Percentiles rank a stretch among this genome's conserved stretches.
phyloP scores from a whole-genome alignment of 2,329 filamentous ascomycete genomes.

The Pyrenochaeta sp. region DNA sequence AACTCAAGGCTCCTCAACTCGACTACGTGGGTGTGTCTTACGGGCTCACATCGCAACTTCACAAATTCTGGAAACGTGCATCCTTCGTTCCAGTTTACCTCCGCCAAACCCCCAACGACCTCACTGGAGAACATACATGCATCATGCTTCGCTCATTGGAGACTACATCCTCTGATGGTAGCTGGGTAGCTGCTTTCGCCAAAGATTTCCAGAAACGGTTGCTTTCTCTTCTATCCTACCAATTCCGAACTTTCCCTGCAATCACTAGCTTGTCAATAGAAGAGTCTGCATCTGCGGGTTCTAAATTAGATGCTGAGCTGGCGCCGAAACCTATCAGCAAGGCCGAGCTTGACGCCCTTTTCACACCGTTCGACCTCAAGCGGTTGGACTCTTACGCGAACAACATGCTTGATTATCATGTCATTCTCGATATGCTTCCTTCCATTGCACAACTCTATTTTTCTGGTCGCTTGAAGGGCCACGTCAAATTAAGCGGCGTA shows the following conservation, averaged over 20 bases:
- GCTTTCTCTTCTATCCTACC: constrained; percentile 85
- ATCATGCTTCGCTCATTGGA: constrained; percentile 90
- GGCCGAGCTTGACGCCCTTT: constrained; percentile 74
- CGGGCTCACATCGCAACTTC: constrained; percentile 83
- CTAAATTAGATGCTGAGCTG: constrained; percentile 66
- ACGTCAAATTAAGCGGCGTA: constrained; percentile 77
- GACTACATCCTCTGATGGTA: constrained; percentile 64
- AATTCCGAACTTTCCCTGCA: constrained; percentile 84
- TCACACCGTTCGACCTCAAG: constrained; percentile 95
- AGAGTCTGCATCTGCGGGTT: constrained; percentile 79
- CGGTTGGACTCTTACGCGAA: constrained; percentile 94
- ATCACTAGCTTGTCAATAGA: constrained; percentile 85
- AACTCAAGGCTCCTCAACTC: constrained; percentile 78
- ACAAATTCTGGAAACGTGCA: constrained; percentile 96
- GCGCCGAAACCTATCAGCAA: constrained; percentile 70
- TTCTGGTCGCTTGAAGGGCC: constrained; percentile 71
- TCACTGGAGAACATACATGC: constrained; percentile 96
- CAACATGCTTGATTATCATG: constrained; percentile 97
- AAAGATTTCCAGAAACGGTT: constrained; percentile 96
- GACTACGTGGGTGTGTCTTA: constrained; percentile 98
- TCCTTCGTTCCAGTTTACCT: constrained; percentile 90
- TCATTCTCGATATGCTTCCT: constrained; percentile 92
- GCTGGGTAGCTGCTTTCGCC: constrained; percentile 90
- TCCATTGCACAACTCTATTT: constrained; percentile 86
- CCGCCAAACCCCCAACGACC: constrained; percentile 91